Percentiles rank a stretch among this genome's conserved stretches.
Conservation (phyloP, 2,329 filamentous ascomycete genomes). For the Fusarium solani-melongenae region DNA sequence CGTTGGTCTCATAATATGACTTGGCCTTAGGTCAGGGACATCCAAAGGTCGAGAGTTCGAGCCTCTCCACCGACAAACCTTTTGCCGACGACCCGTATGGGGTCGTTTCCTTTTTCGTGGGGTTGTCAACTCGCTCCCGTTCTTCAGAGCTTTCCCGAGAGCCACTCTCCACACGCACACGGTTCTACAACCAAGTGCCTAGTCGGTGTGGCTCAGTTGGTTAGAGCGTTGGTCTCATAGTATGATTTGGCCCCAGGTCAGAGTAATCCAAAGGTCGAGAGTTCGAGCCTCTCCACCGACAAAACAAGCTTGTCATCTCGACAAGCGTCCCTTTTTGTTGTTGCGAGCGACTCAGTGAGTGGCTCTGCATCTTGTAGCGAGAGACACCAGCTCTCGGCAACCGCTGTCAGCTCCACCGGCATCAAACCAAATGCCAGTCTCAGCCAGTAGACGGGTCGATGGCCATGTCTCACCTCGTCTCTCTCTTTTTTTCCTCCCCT, state of each 20-base stretch:
- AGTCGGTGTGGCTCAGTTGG: constrained; percentile 39
- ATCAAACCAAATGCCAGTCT: constrained; percentile 18
- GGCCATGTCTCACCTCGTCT: constrained; percentile 20
- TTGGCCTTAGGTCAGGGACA: constrained; percentile 15
- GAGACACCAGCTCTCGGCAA: background rate
- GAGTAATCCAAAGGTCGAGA: constrained; percentile 40
- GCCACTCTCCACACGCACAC: background rate
- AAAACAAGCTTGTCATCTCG: background rate
- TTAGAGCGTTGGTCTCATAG: constrained; percentile 41
- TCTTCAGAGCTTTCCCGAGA: background rate
- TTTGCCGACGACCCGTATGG: background rate
- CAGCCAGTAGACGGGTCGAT: constrained; percentile 15
- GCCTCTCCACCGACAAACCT: constrained; percentile 27
- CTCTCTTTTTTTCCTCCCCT: constrained; percentile 2
- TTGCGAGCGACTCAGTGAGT: background rate
- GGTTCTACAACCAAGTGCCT: background rate
- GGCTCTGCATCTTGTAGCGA: background rate
- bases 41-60: constrained; percentile 39
- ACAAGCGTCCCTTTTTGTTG: constrained; percentile 5
- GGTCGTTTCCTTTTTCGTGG: background rate
- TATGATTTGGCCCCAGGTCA: constrained; percentile 31
- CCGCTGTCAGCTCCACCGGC: background rate
- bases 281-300: constrained; percentile 41
- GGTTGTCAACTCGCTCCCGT: background rate
- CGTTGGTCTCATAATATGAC: constrained; percentile 33